These are phyloP conservation scores for Diutina catenulata DNA, from an alignment of 1,139 yeast species.

Conservation along the genomic window DNA sequence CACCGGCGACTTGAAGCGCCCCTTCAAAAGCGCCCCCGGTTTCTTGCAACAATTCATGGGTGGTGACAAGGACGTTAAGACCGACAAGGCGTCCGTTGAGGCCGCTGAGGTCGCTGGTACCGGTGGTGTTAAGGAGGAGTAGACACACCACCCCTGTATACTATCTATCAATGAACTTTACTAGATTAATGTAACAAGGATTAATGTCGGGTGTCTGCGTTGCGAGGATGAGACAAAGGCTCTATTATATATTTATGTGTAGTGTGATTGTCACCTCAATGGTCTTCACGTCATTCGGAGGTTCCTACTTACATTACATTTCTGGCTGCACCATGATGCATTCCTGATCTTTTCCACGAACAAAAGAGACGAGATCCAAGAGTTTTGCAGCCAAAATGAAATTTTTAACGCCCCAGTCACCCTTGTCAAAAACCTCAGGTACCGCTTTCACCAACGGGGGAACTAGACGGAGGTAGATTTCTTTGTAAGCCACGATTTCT, in stretches of 20 bases:
- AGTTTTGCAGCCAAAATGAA: constrained; percentile 50
- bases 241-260: too few species aligned
- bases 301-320: too few species aligned
- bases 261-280: too few species aligned
- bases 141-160: constrained; percentile 12
- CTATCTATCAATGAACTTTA: too few species aligned
- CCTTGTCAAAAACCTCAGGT: constrained; percentile 50
- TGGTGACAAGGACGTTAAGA: constrained; percentile 42
- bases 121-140: constrained; percentile 90
- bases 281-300: too few species aligned
- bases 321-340: constrained; percentile 35
- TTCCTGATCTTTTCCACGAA: constrained; percentile 49
- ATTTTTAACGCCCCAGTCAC: constrained; percentile 53
- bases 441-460: constrained; percentile 40
- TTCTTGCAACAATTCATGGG: constrained; percentile 62
- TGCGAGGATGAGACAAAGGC: too few species aligned
- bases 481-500: constrained; percentile 45
- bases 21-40: constrained; percentile 83
- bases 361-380: constrained; percentile 46
- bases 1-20: constrained; percentile 89
- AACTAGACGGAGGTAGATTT: constrained; percentile 42
- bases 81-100: constrained; percentile 81
- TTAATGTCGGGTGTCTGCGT: too few species aligned
- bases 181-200: too few species aligned
- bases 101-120: constrained; percentile 76